Conservation (phyloP, 495 filamentous ascomycete species). For the Hyaloscypha hepaticicola region DNA sequence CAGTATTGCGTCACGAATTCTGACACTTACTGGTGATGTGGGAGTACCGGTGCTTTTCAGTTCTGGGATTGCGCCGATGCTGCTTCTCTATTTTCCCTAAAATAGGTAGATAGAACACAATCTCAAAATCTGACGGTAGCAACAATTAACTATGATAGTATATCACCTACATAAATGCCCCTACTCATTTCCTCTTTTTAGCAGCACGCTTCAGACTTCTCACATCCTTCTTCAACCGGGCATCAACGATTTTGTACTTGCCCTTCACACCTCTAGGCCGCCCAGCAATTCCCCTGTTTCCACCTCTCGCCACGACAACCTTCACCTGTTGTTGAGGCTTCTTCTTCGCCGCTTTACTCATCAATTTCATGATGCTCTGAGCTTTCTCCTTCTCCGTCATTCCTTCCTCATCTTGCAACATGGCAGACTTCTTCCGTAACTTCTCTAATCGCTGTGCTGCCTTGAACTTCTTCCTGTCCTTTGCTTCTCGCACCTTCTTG, state of each 20-base stretch:
- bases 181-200: slow-evolving; percentile 55
- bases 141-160: too few species aligned
- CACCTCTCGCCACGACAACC: slow-evolving; percentile 84
- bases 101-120: too few species aligned
- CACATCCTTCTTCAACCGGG: slow-evolving; percentile 97
- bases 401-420: slow-evolving; percentile 82
- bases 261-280: slow-evolving; percentile 88
- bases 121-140: too few species aligned
- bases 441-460: slow-evolving; percentile 88
- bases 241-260: slow-evolving; percentile 98
- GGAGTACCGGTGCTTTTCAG: too few species aligned
- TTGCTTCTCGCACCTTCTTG: slow-evolving; percentile 98
- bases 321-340: slow-evolving; percentile 81
- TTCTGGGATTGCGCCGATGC: too few species aligned
- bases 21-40: too few species aligned
- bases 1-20: too few species aligned
- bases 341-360: slow-evolving; percentile 80
- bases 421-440: slow-evolving; percentile 87
- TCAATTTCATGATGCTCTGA: slow-evolving; percentile 73
- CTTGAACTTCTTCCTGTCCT: slow-evolving; percentile 95
- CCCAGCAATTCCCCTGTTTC: slow-evolving; percentile 79
- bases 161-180: neutral
- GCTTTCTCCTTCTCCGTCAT: slow-evolving; percentile 96
- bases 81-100: too few species aligned
- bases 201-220: slow-evolving; percentile 82